Percentiles rank a stretch among this genome's conserved stretches.
phyloP scores from a whole-genome alignment of 139 green algal species.

The Pseudopediastrum boryanum region DNA sequence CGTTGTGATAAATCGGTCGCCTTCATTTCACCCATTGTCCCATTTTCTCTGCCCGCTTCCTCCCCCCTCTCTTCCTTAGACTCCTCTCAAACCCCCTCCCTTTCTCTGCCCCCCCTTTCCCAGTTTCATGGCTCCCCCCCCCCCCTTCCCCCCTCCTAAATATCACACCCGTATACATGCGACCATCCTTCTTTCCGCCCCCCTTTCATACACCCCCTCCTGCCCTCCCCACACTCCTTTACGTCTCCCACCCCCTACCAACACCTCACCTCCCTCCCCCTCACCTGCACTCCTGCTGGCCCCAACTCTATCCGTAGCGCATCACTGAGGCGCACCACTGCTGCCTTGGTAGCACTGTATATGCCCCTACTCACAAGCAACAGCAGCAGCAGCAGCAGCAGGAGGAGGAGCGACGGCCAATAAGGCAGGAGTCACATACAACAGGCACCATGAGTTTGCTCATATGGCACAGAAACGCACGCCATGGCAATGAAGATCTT shows the following conservation, averaged over 20 bases:
- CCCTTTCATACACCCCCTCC: neutral
- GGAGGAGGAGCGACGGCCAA: too few species aligned
- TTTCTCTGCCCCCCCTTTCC: too few species aligned
- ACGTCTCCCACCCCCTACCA: neutral
- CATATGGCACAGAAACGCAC: too few species aligned
- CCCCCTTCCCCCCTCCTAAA: neutral
- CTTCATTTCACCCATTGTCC: too few species aligned
- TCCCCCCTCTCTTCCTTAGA: too few species aligned
- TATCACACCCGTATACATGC: neutral
- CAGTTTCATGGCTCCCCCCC: too few species aligned
- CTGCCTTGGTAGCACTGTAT: constrained; percentile 33
- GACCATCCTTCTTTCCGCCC: neutral
- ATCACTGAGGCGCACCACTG: constrained; percentile 27
- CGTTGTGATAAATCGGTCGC: too few species aligned
- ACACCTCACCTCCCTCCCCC: neutral
- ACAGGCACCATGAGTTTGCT: too few species aligned
- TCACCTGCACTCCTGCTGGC: constrained; percentile 19
- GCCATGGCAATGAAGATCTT: too few species aligned
- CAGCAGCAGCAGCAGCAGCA: constrained; percentile 18
- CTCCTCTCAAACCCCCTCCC: too few species aligned
- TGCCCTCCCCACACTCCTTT: neutral
- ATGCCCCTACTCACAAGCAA: constrained; percentile 4
- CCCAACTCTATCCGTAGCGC: constrained; percentile 25
- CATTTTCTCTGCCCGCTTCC: too few species aligned
- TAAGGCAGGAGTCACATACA: too few species aligned